Evolutionary conservation across 805 yeast genomes (phyloP).

Genomic region (Candida golubevii): DNA sequence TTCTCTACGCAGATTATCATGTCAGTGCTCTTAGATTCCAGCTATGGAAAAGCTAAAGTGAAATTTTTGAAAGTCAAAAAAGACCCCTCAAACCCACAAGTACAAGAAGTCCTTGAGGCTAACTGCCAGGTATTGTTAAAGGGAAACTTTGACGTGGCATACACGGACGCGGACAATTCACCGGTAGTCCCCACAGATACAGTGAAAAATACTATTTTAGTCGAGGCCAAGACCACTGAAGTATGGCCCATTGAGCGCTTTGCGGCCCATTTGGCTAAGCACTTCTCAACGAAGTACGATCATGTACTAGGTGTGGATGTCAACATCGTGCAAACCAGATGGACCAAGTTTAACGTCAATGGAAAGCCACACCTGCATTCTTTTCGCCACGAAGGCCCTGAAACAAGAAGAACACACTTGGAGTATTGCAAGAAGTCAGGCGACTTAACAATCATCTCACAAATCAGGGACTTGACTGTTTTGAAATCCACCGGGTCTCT

Average conservation of each 20-base stretch:
- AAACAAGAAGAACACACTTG: conserved; percentile 59
- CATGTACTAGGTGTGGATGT: conserved; percentile 74
- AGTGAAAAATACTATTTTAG: conserved; percentile 80
- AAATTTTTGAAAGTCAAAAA: conserved; percentile 86
- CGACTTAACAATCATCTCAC: conserved; percentile 57
- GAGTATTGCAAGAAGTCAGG: conserved; percentile 46
- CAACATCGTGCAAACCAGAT: conserved; percentile 64
- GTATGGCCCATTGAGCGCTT: conserved; percentile 90
- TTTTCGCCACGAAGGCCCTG: conserved; percentile 80
- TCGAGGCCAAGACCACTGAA: conserved; percentile 76
- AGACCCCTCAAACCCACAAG: conserved; percentile 64
- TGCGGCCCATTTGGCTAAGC: conserved; percentile 79
- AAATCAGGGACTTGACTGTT: conserved; percentile 75
- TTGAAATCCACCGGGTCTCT: conserved; percentile 89
- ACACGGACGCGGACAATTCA: conserved; percentile 83
- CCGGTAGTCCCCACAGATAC: conserved; percentile 94
- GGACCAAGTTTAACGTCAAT: conserved; percentile 73
- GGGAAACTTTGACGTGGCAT: conserved; percentile 76
- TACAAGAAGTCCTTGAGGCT: conserved; percentile 82
- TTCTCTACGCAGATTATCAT: conserved; percentile 1
- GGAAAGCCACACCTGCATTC: conserved; percentile 82
- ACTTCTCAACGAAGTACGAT: conserved; percentile 69
- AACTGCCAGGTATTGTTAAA: conserved; percentile 70
- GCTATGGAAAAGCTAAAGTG: conserved; percentile 92
- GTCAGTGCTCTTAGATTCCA: conserved; percentile 35